Conservation (phyloP, 371 early-diverging fungal genomes). For the Haplosporangium sp. region DNA sequence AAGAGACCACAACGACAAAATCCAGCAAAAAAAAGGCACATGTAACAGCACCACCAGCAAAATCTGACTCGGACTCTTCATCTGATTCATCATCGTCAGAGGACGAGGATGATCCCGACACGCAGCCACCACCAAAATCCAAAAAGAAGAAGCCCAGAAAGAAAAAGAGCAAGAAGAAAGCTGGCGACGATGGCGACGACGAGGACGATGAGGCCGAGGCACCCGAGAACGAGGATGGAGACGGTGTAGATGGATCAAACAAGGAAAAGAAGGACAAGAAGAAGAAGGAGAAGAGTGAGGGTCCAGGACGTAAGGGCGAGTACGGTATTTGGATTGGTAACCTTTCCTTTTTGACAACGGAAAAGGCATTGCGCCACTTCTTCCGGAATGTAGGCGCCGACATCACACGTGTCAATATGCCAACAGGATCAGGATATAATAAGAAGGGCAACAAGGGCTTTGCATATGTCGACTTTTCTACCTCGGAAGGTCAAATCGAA, state of each 20-base stretch:
- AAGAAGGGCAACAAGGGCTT: conserved; percentile 71
- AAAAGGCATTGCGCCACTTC: conserved; percentile 65
- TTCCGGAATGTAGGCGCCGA: conserved; percentile 65
- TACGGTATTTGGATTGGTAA: conserved; percentile 84
- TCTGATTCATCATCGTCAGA: conserved; percentile 32
- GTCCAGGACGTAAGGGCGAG: conserved; percentile 58
- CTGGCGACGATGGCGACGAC: conserved; percentile 14
- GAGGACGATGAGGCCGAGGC: conserved; percentile 45
- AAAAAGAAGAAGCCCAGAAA: conserved; percentile 54
- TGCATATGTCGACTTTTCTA: conserved; percentile 77
- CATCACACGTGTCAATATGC: conserved; percentile 78
- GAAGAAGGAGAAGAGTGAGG: conserved; percentile 50
- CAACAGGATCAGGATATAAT: conserved; percentile 60
- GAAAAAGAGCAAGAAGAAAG: conserved; percentile 36
- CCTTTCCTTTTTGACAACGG: conserved; percentile 68
- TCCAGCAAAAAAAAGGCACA: conserved; percentile 21
- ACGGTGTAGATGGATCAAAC: conserved; percentile 24
- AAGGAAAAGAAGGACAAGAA: conserved; percentile 49
- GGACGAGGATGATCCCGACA: conserved; percentile 48
- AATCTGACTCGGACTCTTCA: conserved; percentile 20
- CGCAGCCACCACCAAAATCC: conserved; percentile 49
- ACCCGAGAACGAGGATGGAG: conserved; percentile 41
- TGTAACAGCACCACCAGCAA: not conserved
- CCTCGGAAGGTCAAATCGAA: conserved; percentile 62
- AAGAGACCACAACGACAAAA: conserved; percentile 49